These are phyloP conservation scores for Kernera saxatilis DNA, from an alignment of 345 rosid genomes.

Conservation along the genomic window DNA sequence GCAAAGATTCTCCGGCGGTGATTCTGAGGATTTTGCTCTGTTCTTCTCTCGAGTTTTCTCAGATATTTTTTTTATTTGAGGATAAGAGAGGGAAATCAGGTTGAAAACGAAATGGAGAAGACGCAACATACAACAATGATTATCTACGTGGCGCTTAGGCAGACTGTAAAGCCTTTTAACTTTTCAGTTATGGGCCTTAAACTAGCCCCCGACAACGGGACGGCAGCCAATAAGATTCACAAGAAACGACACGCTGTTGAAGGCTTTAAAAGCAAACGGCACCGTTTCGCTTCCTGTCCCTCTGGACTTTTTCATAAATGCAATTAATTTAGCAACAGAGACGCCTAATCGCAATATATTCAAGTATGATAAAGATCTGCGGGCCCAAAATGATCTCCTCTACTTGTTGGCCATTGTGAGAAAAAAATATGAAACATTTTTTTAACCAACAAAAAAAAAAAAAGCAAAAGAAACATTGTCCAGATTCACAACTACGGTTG, in stretches of 20 bases:
- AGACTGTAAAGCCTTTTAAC: neutral
- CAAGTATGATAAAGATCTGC: neutral
- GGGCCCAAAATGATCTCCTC: slow-evolving; percentile 3
- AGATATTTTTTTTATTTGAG: slow-evolving; percentile 21
- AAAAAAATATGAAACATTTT: neutral
- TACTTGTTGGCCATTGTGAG: slow-evolving; percentile 4
- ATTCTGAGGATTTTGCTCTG: slow-evolving; percentile 15
- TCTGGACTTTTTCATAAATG: neutral
- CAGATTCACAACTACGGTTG: slow-evolving; percentile 1
- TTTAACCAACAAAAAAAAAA: slow-evolving; percentile 6
- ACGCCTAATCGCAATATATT: neutral
- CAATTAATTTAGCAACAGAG: neutral
- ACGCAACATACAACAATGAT: neutral
- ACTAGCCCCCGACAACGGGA: slow-evolving; percentile 1
- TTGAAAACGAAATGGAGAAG: slow-evolving; percentile 29
- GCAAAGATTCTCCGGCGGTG: slow-evolving; percentile 23
- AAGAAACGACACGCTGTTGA: neutral
- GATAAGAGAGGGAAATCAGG: slow-evolving; percentile 35
- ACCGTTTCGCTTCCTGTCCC: too few species aligned
- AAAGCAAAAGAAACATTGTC: neutral
- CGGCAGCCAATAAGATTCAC: neutral
- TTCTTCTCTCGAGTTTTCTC: neutral
- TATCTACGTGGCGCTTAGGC: slow-evolving; percentile 1
- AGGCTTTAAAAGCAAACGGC: too few species aligned
- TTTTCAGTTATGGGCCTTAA: neutral